phyloP scores from a whole-genome alignment of 371 early-diverging fungal species.

The Lichtheimia ramosa region DNA sequence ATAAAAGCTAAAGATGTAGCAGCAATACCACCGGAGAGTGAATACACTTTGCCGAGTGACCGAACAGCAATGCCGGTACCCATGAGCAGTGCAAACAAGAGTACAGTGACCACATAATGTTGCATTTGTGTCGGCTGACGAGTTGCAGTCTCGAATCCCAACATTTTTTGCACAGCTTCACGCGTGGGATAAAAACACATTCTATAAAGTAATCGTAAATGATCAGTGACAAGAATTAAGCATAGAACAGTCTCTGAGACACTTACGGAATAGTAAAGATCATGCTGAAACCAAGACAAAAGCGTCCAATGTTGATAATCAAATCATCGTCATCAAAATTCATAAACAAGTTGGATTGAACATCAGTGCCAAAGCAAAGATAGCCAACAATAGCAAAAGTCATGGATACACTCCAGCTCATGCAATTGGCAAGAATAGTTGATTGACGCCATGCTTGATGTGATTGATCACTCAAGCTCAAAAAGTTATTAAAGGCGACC shows the following conservation, averaged over 20 bases:
- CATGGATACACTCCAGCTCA: slow-evolving; percentile 55
- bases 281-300: slow-evolving; percentile 55
- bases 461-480: slow-evolving; percentile 46
- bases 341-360: slow-evolving; percentile 56
- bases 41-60: slow-evolving; percentile 54
- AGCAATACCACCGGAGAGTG: slow-evolving; percentile 56
- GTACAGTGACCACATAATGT: slow-evolving; percentile 45
- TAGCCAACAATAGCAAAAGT: slow-evolving; percentile 59
- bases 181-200: slow-evolving; percentile 58
- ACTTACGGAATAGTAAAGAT: slow-evolving; percentile 55
- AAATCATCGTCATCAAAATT: slow-evolving; percentile 55
- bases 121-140: slow-evolving; percentile 42
- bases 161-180: slow-evolving; percentile 50
- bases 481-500: slow-evolving; percentile 57
- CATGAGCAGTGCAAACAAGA: slow-evolving; percentile 36
- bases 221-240: not conserved
- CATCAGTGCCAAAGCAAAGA: slow-evolving; percentile 53
- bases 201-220: slow-evolving; percentile 6
- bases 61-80: slow-evolving; percentile 36
- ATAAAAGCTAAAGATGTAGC: slow-evolving; percentile 61
- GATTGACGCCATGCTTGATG: slow-evolving; percentile 46
- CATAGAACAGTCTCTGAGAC: not conserved
- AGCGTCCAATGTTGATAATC: slow-evolving; percentile 54
- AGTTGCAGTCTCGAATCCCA: slow-evolving; percentile 40
- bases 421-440: slow-evolving; percentile 41